These are phyloP conservation scores for Talaromyces sp. DNA, from an alignment of 2,329 filamentous ascomycete genomes.

Conservation along the genomic window DNA sequence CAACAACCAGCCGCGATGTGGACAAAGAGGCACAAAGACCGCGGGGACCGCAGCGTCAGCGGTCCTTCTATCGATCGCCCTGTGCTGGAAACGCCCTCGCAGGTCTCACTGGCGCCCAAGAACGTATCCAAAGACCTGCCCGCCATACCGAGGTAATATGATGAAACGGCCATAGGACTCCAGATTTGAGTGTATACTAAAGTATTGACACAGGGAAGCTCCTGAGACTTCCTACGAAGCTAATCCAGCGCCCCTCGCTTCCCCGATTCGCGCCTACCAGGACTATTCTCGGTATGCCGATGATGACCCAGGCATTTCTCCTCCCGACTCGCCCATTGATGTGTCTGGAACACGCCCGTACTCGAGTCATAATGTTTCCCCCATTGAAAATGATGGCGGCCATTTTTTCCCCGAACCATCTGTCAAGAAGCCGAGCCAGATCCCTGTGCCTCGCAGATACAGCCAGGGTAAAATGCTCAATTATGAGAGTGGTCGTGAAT, in stretches of 20 bases:
- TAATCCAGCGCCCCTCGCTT: background rate
- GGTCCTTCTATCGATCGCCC: constrained; percentile 43
- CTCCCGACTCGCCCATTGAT: constrained; percentile 39
- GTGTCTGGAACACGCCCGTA: constrained; percentile 13
- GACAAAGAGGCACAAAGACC: constrained; percentile 46
- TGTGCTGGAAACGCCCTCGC: constrained; percentile 34
- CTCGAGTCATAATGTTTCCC: constrained; percentile 35
- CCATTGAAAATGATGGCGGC: constrained; percentile 28
- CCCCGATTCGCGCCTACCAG: constrained; percentile 3
- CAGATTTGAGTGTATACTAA: background rate
- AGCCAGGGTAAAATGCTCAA: constrained; percentile 7
- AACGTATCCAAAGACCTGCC: constrained; percentile 28
- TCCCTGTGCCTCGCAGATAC: constrained; percentile 7
- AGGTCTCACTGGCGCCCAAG: constrained; percentile 25
- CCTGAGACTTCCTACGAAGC: background rate
- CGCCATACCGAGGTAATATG: constrained; percentile 35
- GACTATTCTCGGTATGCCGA: constrained; percentile 11
- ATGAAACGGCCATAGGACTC: background rate
- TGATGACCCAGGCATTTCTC: constrained; percentile 39
- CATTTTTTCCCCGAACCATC: constrained; percentile 13
- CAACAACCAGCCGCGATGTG: constrained; percentile 44
- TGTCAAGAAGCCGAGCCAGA: constrained; percentile 14
- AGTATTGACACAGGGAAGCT: background rate
- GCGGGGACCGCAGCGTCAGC: constrained; percentile 35
- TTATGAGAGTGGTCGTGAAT: background rate